Conservation (phyloP, 176 grass and related monocot genomes). For the Rhipidocladum racemiflorum region DNA sequence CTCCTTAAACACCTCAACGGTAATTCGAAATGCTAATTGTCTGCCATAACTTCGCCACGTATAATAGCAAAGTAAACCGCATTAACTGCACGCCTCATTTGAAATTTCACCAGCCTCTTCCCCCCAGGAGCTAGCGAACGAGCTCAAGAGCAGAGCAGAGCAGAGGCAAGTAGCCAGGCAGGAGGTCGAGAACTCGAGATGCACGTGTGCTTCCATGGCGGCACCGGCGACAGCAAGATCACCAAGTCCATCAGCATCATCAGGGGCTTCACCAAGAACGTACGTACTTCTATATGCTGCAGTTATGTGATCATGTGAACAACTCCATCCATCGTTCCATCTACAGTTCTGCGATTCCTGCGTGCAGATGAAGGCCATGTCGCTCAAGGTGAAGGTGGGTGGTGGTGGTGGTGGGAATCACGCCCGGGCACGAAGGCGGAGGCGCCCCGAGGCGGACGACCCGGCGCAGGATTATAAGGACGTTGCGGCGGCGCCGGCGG, state of each 20-base stretch:
- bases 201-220: slow-evolving; percentile 46
- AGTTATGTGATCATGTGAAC: no score
- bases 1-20: no score
- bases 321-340: no score
- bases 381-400: slow-evolving; percentile 20
- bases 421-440: background rate
- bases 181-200: background rate
- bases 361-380: slow-evolving; percentile 41
- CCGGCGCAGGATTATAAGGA: background rate
- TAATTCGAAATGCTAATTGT: background rate
- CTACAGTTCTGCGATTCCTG: background rate
- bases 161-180: background rate
- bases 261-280: slow-evolving; percentile 26
- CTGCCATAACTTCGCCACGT: background rate
- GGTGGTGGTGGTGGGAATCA: background rate
- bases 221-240: background rate
- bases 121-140: background rate
- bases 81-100: background rate
- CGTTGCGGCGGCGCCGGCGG: background rate
- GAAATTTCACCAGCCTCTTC: background rate
- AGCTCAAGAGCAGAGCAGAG: background rate
- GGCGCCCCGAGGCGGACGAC: background rate
- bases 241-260: slow-evolving; percentile 34
- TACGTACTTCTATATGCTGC: background rate
- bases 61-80: background rate